Evolutionary conservation across 176 grass and related monocot genomes (phyloP), one percentile per base, ranked within the genome.

Genomic region (Calamus simplicifolius): DNA sequence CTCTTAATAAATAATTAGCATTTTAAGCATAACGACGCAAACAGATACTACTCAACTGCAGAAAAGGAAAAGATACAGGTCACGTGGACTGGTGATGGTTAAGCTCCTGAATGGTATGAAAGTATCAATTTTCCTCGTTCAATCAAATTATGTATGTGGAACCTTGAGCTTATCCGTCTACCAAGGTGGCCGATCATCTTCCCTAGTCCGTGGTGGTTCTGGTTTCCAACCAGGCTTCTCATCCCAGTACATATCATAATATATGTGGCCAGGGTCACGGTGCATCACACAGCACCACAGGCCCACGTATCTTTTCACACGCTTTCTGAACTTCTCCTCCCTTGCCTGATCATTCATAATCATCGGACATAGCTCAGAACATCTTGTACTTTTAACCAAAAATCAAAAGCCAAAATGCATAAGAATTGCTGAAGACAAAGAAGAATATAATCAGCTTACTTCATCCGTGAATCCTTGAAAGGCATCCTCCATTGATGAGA

Each of bases 241-340:
- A 69, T 97, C 84, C 87, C 87, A 97, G 71, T 97, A 91, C 87
- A 97, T 91, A 53, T 97, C 84, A 74, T 97, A 97, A 70, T 97
- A 97, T 80, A 97, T 97, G 54, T 97, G 92, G 19, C 92, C 92
- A 49, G 78, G 82, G 62, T 79, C 75, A 26, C 66, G 77, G 14
- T 80, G 53, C 75, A 87, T 75, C 15, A 97, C 80, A 6, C 92
- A 97, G 27, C 92, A 97, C 92, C 92, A 97, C 72, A 97, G 54
- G n/a, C 83, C 87, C 62, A 75, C 81, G 51, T 91, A 91, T 26
- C 92, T 82, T 58, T 97, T 81, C 57, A 88, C 84, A 65, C 92
- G 84, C 71, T 91, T 85, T 63, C 73, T 85, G 69, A 97, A 97
- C 30, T 70, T 90, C n/a, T 13, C 56, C 63, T 82, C 78, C 55